Evolutionary conservation across 805 yeast genomes (phyloP), one percentile per base, ranked within the genome.

Genomic region (Ogataea pini): DNA sequence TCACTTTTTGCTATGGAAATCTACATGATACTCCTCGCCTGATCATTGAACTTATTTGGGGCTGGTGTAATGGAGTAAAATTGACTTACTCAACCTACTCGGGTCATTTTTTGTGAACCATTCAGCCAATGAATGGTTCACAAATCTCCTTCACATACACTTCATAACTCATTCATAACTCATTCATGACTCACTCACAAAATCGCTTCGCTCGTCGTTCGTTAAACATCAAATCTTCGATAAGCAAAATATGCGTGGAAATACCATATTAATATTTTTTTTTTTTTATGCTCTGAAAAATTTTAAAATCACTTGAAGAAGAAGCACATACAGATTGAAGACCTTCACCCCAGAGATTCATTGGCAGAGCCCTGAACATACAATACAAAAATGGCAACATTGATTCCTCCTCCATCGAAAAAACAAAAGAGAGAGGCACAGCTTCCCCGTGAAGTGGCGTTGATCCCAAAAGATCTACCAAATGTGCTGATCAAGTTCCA

Each of bases 391-490:
- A 91, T 92, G 98, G 94, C 98, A 44, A 94, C 98, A 0, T 74
- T 89, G 37, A 68, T 94, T 40, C 99, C 99, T 20, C 98, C 97
- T 34, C 96, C 88, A 17, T 85, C 96, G 1, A 92, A 94, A 67
- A 88, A 83, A 63, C 96, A 89, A 64, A 87, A 78, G 67, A 81
- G 82, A 63, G 87, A 77, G 53, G 96, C 95, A 4, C 97, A 90
- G 64, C 75, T 80, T 64, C 87, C 88, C 7, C 81, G 85, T 47
- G 92, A 86, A 44, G 85, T 86, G 22, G 84, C 80, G 44, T 66
- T 86, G 9, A 71, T 86, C 14, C 97, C 97, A 2, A 72, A 65
- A 1, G 92, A 89, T 61, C 69, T 91, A 18, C 97, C 97, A 19
- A 82, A 89, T 72, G 96, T 92, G 20, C 76, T 90, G 45, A 82